phyloP scores from a whole-genome alignment of 257 asterid genomes.

The Verbena officinalis region DNA sequence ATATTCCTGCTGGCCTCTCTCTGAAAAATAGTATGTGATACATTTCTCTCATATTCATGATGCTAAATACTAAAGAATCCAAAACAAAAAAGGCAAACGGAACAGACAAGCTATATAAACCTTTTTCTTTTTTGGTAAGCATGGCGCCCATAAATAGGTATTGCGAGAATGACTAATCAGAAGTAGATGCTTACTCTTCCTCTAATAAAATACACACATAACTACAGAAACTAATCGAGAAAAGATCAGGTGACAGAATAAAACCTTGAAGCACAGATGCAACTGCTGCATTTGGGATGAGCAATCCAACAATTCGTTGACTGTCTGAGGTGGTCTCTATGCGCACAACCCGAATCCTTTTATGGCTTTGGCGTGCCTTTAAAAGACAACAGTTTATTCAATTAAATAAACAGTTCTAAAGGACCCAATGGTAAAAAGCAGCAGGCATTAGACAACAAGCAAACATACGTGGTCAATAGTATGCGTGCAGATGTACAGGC shows the following conservation, averaged over 20 bases:
- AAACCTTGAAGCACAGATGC: conserved; percentile 91
- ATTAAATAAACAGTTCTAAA: not conserved
- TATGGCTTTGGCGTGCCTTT: conserved; percentile 84
- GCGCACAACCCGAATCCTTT: conserved; percentile 81
- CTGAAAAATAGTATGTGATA: too few relatives aligned
- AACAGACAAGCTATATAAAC: not conserved
- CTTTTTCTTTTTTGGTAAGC: too few relatives aligned
- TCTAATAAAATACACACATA: not conserved
- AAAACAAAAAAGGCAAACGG: not conserved
- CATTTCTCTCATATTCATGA: too few relatives aligned
- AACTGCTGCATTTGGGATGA: conserved; percentile 94
- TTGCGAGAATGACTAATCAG: not conserved
- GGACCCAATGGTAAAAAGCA: conserved; percentile 1
- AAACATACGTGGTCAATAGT: not conserved
- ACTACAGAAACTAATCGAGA: not conserved
- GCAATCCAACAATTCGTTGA: conserved; percentile 83
- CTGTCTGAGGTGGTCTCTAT: conserved; percentile 83
- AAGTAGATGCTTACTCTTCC: not conserved
- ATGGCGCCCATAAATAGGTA: not conserved
- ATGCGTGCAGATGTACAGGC: not conserved
- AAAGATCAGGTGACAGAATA: conserved; percentile 12
- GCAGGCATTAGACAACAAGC: conserved; percentile 17
- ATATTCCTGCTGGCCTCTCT: too few relatives aligned
- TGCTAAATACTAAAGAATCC: not conserved
- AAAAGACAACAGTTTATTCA: conserved; percentile 19